Evolutionary conservation across 2,329 filamentous ascomycete species (phyloP), one percentile per base, ranked within the genome.

Genomic region (Claviceps africana): DNA sequence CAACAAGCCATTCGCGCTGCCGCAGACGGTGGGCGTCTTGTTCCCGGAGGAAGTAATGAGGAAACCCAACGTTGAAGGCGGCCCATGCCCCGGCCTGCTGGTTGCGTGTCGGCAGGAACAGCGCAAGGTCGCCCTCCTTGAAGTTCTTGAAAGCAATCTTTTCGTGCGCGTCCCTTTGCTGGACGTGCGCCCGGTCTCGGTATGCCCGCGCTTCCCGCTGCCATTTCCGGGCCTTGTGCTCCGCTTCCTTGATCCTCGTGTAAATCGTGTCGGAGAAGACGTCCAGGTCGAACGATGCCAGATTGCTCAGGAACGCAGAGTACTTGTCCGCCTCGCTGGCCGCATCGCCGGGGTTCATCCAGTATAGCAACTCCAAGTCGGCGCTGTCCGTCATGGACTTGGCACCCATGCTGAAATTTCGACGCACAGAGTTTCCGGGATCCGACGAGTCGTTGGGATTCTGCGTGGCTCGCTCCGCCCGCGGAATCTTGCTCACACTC

Each of bases 101-200:
- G 64, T 96, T 97, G 37, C 91, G 79, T 0, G 93, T 98, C 0
- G 93, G 93, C 42, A 98, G 71, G 71, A 98, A 98, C 2, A 98
- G 69, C 13, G 91, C 93, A 15, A 98, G 76, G 63, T 98, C 93
- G 8, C 93, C 91, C 67, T 96, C 90, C 64, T 96, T 97, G 73
- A 98, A 98, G 49, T 91, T 84, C 55, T 85, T 85, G 65, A 93
- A 96, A 2, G 93, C 90, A 63, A 98, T 96, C 72, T 97, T 97
- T 59, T 95, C 88, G 60, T 95, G 88, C 0, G 88, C 83, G 62
- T 97, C 93, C 61, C 84, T 85, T 58, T 94, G 87, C 46, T 84
- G 74, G 15, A 78, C 72, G 58, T 94, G 86, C 9, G 88, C 85
- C 63, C 90, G 90, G 58, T 97, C 93, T 13, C 91, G 81, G 61